Conservation (phyloP, 345 rosid species). For the Raphanus raphanistrum region DNA sequence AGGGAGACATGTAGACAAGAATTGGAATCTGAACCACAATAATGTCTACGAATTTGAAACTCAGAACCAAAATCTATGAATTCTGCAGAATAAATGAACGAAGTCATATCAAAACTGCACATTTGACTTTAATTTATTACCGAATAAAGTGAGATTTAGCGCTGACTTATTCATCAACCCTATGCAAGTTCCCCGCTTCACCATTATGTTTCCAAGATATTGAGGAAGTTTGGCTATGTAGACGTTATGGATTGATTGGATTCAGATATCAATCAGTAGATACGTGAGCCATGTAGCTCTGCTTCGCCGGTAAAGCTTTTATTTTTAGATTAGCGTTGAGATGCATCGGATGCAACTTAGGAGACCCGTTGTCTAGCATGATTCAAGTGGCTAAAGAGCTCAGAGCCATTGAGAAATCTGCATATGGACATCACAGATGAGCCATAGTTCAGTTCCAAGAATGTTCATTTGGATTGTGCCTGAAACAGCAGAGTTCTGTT, state of each 20-base stretch:
- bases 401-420: slow-evolving; percentile 8
- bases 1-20: neutral
- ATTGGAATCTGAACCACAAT: neutral
- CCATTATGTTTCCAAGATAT: slow-evolving; percentile 19
- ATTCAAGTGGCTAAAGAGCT: slow-evolving; percentile 22
- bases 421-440: neutral
- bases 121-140: neutral
- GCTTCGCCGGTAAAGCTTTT: slow-evolving; percentile 15
- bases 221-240: slow-evolving; percentile 23
- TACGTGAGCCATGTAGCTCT: slow-evolving; percentile 5
- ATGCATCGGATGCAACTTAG: slow-evolving; percentile 17
- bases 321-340: slow-evolving; percentile 24
- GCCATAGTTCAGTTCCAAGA: no score
- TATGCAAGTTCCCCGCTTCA: slow-evolving; percentile 21
- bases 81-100: no score
- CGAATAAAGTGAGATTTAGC: neutral
- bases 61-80: no score
- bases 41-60: neutral
- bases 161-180: slow-evolving; percentile 29
- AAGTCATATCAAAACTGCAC: neutral
- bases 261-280: neutral
- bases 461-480: no score
- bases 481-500: no score
- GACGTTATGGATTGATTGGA: slow-evolving; percentile 23
- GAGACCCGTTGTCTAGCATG: slow-evolving; percentile 13